Evolutionary conservation across 169 alveolate species (phyloP), one percentile per base, ranked within the genome.

Genomic region (Plasmodium cynomolgi): DNA sequence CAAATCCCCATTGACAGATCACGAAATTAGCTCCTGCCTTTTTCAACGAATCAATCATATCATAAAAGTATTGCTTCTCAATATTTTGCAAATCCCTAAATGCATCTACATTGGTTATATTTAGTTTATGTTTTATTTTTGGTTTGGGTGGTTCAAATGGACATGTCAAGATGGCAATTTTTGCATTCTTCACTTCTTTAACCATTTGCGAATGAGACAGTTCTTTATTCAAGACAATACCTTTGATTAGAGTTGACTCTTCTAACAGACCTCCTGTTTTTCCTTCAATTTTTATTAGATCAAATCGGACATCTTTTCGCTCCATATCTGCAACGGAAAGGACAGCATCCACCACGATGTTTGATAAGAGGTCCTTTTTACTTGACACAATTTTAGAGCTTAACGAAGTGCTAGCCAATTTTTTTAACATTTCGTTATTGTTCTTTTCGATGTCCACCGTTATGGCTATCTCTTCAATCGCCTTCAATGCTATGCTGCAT

Each of bases 131-230:
- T 97, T 99, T 99, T 68, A 99, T 99, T 96, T 99, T 99, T 3
- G 99, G 99, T 95, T 99, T 99, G 41, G 99, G 99, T 34, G 99
- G 99, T 96, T 99, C 99, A 95, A 99, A 99, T 23, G 99, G 99
- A 95, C 99, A 99, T 13, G 99, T 99, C 68, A 99, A 97, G 62
- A 99, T 98, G 23, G 99, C 99, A 54, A 99, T 98, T 86, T 98
- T 98, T 73, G 99, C 99, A 95, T 99, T 99, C 31, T 93, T 85
- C 17, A 95, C 96, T 93, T 97, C 98, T 96, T 99, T 99, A 13
- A 96, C 95, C 99, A 99, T 99, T 96, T 99, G 99, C 33, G 99
- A 99, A 96, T 99, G 99, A 84, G 99, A 98, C 97, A 99, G 96
- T 91, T 99, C 99, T 96, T 99, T 99, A 94, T 99, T 99, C 56